Evolutionary conservation across 306 rosid species (phyloP).

Genomic region (Trifolium fragiferum): DNA sequence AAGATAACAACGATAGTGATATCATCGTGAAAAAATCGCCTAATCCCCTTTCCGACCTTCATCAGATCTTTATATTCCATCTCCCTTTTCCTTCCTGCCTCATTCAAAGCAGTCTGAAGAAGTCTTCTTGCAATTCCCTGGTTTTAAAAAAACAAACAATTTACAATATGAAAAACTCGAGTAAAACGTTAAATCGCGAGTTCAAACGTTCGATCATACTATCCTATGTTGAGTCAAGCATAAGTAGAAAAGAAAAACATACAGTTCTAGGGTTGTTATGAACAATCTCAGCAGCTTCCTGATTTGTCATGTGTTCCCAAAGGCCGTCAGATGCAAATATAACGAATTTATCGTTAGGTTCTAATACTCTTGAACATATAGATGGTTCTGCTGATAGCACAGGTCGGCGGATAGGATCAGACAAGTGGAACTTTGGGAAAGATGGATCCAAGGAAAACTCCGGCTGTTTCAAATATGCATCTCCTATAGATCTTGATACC

Average conservation of each 20-base stretch:
- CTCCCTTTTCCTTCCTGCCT: slow-evolving; percentile 74
- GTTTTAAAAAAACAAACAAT: slow-evolving; percentile 29
- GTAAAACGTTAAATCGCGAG: not conserved
- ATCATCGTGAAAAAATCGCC: slow-evolving; percentile 83
- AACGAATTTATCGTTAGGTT: slow-evolving; percentile 69
- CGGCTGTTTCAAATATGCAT: slow-evolving; percentile 84
- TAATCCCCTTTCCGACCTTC: slow-evolving; percentile 65
- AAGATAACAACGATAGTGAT: slow-evolving; percentile 78
- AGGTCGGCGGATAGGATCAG: slow-evolving; percentile 73
- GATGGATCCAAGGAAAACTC: slow-evolving; percentile 85
- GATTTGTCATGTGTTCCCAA: slow-evolving; percentile 84
- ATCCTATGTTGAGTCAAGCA: not conserved
- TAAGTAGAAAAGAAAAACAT: slow-evolving; percentile 31
- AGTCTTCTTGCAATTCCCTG: slow-evolving; percentile 85
- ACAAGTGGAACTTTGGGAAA: slow-evolving; percentile 73
- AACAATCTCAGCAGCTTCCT: slow-evolving; percentile 82
- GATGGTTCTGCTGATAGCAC: slow-evolving; percentile 89
- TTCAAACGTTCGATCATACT: not conserved
- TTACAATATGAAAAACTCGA: not conserved
- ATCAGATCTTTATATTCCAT: slow-evolving; percentile 77
- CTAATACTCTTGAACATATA: slow-evolving; percentile 61
- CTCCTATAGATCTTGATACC: slow-evolving; percentile 96
- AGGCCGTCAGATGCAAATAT: slow-evolving; percentile 95
- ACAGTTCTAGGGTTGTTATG: slow-evolving; percentile 68
- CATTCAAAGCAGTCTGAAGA: slow-evolving; percentile 64